These are phyloP conservation scores for Coniella vitis DNA, from an alignment of 2,329 filamentous ascomycete genomes.

Conservation along the genomic window DNA sequence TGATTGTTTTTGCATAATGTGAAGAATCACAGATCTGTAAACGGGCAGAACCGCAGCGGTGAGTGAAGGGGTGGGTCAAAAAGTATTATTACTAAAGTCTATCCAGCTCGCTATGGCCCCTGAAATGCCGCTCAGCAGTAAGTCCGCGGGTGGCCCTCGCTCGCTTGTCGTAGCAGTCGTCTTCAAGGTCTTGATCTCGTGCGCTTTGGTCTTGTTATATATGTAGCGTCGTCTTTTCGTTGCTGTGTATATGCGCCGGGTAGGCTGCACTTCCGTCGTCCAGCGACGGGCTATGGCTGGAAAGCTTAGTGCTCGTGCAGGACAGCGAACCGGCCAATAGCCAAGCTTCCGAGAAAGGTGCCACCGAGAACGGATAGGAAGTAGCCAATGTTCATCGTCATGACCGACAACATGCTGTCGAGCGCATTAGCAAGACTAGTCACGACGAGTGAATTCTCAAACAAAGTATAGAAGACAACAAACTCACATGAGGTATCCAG, in stretches of 20 bases:
- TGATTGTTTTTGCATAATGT: no score
- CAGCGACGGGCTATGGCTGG: not conserved
- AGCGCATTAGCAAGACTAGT: not conserved
- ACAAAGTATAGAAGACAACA: no score
- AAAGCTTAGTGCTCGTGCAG: conserved; percentile 39
- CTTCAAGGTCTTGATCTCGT: no score
- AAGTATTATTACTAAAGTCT: not conserved
- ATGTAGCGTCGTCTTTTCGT: not conserved
- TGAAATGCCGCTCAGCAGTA: no score
- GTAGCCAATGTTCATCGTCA: conserved; percentile 77
- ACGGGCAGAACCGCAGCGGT: no score
- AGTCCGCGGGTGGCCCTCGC: not conserved
- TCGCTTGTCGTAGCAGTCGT: not conserved
- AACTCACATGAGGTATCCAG: conserved; percentile 81
- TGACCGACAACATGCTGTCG: conserved; percentile 79
- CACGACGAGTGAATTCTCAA: not conserved
- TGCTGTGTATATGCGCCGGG: not conserved
- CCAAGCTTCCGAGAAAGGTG: conserved; percentile 79
- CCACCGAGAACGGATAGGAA: conserved; percentile 68
- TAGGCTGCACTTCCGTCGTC: not conserved
- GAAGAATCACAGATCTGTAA: no score
- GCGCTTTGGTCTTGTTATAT: not conserved
- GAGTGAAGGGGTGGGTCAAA: not conserved
- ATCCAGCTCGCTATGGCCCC: not conserved
- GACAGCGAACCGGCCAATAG: conserved; percentile 62